Conservation (phyloP, 192 early-diverging fungal genomes). For the Paraglomus brasilianum region DNA sequence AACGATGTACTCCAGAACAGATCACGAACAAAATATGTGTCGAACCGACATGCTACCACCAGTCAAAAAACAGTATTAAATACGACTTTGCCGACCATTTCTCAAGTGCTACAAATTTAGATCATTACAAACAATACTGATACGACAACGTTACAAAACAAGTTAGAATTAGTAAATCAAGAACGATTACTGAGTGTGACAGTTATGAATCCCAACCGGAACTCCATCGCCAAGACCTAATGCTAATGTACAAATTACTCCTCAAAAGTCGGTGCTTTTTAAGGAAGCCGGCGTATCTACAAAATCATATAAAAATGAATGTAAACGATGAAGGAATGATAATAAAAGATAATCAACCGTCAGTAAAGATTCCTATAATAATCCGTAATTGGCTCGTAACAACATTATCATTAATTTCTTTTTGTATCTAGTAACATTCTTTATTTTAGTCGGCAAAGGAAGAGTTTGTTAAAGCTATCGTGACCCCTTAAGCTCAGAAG, state of each 20-base stretch:
- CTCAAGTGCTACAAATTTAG: background rate
- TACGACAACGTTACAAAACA: background rate
- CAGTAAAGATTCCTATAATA: conserved; percentile 15
- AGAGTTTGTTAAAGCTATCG: background rate
- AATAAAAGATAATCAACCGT: conserved; percentile 21
- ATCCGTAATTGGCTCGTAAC: conserved; percentile 14
- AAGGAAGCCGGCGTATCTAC: conserved; percentile 10
- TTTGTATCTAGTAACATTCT: too few relatives aligned
- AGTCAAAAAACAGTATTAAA: too few relatives aligned
- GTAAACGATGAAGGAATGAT: conserved; percentile 25
- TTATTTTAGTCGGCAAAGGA: conserved; percentile 18
- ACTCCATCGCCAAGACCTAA: conserved; percentile 15
- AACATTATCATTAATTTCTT: conserved; percentile 15
- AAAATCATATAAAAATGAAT: conserved; percentile 25
- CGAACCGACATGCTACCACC: too few relatives aligned
- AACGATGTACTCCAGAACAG: too few relatives aligned
- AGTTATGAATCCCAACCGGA: background rate
- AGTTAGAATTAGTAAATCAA: background rate
- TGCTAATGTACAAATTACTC: conserved; percentile 19
- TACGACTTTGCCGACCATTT: background rate
- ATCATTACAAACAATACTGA: background rate
- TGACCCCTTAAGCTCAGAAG: conserved; percentile 19
- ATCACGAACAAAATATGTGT: too few relatives aligned
- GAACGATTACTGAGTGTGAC: background rate
- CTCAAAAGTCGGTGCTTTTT: conserved; percentile 26